Evolutionary conservation across 768 basidiomycete species (phyloP).

Genomic region (Gelatoporia subvermispora): DNA sequence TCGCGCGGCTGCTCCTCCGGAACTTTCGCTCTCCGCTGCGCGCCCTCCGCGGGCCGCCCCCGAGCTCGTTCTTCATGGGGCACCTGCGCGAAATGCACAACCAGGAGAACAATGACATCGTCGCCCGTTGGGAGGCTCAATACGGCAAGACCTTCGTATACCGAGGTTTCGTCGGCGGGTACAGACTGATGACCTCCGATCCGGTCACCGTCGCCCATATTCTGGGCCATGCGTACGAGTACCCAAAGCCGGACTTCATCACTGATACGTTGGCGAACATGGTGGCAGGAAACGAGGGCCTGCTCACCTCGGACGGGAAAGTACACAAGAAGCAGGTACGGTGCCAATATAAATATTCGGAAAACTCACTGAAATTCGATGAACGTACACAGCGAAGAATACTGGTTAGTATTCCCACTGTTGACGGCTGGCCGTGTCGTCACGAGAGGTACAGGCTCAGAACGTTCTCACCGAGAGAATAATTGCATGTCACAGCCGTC

Average conservation of each 20-base stretch:
- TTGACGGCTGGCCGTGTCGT: too few species aligned
- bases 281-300: constrained; percentile 44
- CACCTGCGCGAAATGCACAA: constrained; percentile 51
- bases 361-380: not conserved
- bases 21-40: constrained; percentile 45
- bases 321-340: constrained; percentile 50
- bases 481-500: constrained; percentile 1
- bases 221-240: constrained; percentile 49
- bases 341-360: not conserved
- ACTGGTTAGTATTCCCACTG: constrained; percentile 35
- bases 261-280: constrained; percentile 46
- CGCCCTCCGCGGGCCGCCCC: constrained; percentile 42
- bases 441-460: constrained; percentile 1
- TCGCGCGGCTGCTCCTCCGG: constrained; percentile 38
- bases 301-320: constrained; percentile 51
- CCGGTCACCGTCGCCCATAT: constrained; percentile 54
- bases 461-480: too few species aligned
- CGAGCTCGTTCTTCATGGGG: constrained; percentile 44
- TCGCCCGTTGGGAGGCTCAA: constrained; percentile 38
- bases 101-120: constrained; percentile 51
- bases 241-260: constrained; percentile 59
- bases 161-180: constrained; percentile 46
- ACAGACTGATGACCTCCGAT: constrained; percentile 56
- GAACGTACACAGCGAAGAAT: constrained; percentile 39
- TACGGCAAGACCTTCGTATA: constrained; percentile 51